These are phyloP conservation scores for Edaphochlamys debaryana DNA, from an alignment of 139 green algal genomes.

Conservation along the genomic window DNA sequence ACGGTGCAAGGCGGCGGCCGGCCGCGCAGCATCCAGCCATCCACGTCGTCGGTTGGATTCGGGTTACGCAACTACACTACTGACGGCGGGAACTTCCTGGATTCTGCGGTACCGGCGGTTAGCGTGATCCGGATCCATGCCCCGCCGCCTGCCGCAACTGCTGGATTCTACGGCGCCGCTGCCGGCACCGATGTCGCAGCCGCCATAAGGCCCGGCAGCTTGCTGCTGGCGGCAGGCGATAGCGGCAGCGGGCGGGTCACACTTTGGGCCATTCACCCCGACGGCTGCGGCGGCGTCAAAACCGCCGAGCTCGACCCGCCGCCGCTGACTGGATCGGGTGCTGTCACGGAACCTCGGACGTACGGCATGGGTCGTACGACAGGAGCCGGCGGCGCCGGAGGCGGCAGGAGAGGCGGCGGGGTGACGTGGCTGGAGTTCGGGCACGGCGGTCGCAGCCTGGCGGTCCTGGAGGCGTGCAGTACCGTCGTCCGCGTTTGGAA, in stretches of 20 bases:
- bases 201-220: neutral
- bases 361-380: too few relatives aligned
- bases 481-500: neutral
- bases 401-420: neutral
- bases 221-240: slow-evolving; percentile 8
- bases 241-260: neutral
- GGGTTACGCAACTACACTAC: neutral
- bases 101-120: neutral
- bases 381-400: neutral
- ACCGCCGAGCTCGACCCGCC: slow-evolving; percentile 11
- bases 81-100: neutral
- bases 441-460: neutral
- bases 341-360: too few relatives aligned
- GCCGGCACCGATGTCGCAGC: neutral
- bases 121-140: slow-evolving; percentile 1
- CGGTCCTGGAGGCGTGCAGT: slow-evolving; percentile 29
- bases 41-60: neutral
- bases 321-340: too few relatives aligned
- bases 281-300: neutral
- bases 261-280: slow-evolving; percentile 34
- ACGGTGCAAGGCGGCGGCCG: too few relatives aligned
- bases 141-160: neutral
- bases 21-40: neutral
- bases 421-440: slow-evolving; percentile 23
- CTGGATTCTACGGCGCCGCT: neutral